Base-by-base conservation (phyloP, 1,139 yeast genomes). In the Geotrichum europaeum region DNA sequence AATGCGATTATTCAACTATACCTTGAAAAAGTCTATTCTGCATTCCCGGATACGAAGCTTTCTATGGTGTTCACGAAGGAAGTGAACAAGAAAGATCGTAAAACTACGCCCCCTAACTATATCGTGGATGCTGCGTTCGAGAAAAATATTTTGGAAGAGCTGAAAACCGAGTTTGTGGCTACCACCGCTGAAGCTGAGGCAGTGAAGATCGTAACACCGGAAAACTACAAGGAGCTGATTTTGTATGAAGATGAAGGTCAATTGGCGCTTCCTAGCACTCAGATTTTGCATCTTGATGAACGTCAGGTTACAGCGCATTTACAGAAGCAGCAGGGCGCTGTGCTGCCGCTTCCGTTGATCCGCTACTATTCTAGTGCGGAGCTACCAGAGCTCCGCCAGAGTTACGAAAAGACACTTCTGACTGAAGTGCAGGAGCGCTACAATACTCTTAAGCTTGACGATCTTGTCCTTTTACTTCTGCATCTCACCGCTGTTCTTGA, bases 231-330 rank as follows among this genome's bases (percentile, higher is more conserved):
- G 49, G 18, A 40, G 5, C 18, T 20, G 18, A 50, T 55, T 1
- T 24, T 45, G 2, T 32, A 47, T 2, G 49, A 47, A 22, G 52
- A 55, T 12, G 53, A 55, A 3, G 47, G 54, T 43, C 56, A 25
- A 36, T 22, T 18, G 36, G 55, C 6, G 53, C 49, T 10, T 20
- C 45, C 20, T 47, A 50, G 15, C 15, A 24, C 24, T 25, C n/a
- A 32, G 36, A 9, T 34, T 25, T 59, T 15, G 54, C 58, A 18
- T 32, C 34, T 59, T 51, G 61, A 55, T n/a, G 51, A 51, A 9
- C 51, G 36, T 10, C 15, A n/a, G 4, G 49, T 59, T 3, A 34
- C 58, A 2, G 36, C 49, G 5, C 49, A 20, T 47, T 43, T 59
- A 9, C 34, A 20, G 13, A 55, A 59, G 25, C 40, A 55, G 6